phyloP scores from a whole-genome alignment of 345 rosid species.

The Sonneratia caseolaris region DNA sequence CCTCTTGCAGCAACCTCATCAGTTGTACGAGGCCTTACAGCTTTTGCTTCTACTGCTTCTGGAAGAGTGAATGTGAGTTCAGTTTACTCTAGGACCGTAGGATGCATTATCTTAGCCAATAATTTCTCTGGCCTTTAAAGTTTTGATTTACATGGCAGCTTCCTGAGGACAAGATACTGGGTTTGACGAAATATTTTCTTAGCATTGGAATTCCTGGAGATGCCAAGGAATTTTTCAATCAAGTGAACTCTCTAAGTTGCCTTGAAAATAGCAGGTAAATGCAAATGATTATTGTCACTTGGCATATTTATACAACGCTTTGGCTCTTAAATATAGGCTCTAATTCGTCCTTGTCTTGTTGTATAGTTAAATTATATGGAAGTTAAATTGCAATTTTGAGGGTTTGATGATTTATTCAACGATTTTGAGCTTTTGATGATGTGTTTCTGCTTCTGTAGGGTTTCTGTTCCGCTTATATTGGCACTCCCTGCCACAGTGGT shows the following conservation, averaged over 20 bases:
- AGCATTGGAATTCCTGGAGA: conserved; percentile 86
- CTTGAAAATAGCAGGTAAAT: conserved; percentile 74
- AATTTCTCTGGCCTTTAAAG: conserved; percentile 1
- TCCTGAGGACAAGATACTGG: conserved; percentile 63
- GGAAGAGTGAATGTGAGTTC: conserved; percentile 52
- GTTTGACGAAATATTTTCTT: conserved; percentile 82
- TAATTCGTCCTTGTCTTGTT: background rate
- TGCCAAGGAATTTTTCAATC: conserved; percentile 72
- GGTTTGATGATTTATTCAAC: no score
- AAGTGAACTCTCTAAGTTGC: conserved; percentile 70
- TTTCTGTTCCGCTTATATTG: conserved; percentile 72
- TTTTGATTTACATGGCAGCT: conserved; percentile 44
- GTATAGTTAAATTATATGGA: no score
- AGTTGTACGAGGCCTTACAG: conserved; percentile 69
- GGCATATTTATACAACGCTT: background rate
- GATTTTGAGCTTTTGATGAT: background rate
- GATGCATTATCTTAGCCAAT: conserved; percentile 7
- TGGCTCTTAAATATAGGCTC: background rate
- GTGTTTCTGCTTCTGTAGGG: conserved; percentile 30
- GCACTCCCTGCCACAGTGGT: conserved; percentile 76
- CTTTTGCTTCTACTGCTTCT: conserved; percentile 52
- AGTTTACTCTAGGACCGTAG: conserved; percentile 1
- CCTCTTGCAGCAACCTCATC: conserved; percentile 74
- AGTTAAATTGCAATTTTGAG: no score
- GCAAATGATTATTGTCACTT: conserved; percentile 1